Evolutionary conservation across 2,329 filamentous ascomycete species (phyloP).

Genomic region (Exophiala xenobiotica): DNA sequence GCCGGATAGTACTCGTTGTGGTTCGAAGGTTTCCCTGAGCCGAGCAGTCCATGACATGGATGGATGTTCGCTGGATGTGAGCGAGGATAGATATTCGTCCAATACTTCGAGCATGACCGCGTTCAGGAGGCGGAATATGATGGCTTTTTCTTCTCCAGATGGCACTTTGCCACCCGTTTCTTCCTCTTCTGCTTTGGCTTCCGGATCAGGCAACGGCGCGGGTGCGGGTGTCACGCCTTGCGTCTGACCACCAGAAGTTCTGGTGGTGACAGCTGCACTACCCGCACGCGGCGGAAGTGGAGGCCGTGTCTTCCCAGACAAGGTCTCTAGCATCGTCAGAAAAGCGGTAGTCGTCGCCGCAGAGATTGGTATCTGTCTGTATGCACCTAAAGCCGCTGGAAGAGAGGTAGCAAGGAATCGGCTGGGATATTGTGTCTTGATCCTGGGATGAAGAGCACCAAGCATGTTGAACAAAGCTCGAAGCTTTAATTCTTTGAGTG

Average conservation of each 20-base stretch:
- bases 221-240: slow-evolving; percentile 33
- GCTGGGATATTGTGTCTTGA: slow-evolving; percentile 64
- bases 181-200: slow-evolving; percentile 54
- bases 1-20: slow-evolving; percentile 50
- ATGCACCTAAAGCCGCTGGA: slow-evolving; percentile 60
- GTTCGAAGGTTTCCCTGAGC: slow-evolving; percentile 59
- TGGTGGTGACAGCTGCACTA: slow-evolving; percentile 27
- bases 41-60: slow-evolving; percentile 47
- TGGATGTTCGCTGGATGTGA: slow-evolving; percentile 15
- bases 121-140: slow-evolving; percentile 58
- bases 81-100: slow-evolving; percentile 53
- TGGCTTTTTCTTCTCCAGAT: slow-evolving; percentile 49
- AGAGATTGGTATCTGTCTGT: slow-evolving; percentile 53
- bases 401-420: slow-evolving; percentile 64
- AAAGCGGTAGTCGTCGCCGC: slow-evolving; percentile 58
- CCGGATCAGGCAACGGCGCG: slow-evolving; percentile 53
- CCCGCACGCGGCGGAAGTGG: slow-evolving; percentile 58
- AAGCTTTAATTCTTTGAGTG: slow-evolving; percentile 49
- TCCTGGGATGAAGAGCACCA: slow-evolving; percentile 57
- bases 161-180: slow-evolving; percentile 44
- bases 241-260: slow-evolving; percentile 29
- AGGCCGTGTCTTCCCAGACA: slow-evolving; percentile 59
- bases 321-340: slow-evolving; percentile 57
- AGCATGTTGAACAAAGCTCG: slow-evolving; percentile 53
- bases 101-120: slow-evolving; percentile 62